Conservation (phyloP, 2,329 filamentous ascomycete species). For the Sclerotinia minor region DNA sequence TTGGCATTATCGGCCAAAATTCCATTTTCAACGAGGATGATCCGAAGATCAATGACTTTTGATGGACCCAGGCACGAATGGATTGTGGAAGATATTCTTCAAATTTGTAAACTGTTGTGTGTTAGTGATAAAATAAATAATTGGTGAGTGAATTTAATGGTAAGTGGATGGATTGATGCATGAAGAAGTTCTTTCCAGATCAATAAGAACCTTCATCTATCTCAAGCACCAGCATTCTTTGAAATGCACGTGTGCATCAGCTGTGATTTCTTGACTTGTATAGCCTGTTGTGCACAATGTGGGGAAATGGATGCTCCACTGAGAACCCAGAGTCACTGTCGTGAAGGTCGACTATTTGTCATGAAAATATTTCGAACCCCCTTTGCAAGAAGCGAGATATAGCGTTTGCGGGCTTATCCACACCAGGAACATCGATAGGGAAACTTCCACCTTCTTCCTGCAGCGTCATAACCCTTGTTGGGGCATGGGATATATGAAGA, state of each 20-base stretch:
- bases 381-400: neutral
- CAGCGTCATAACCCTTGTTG: too few species aligned
- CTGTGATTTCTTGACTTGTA: too few species aligned
- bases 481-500: neutral
- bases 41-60: conserved; percentile 67
- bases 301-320: neutral
- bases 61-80: conserved; percentile 71
- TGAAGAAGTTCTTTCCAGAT: too few species aligned
- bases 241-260: too few species aligned
- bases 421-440: neutral
- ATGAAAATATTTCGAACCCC: too few species aligned
- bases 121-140: conserved; percentile 31
- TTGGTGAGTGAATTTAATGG: too few species aligned
- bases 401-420: neutral
- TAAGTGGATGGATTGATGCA: too few species aligned
- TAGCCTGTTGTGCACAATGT: too few species aligned
- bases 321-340: neutral
- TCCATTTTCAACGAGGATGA: conserved; percentile 80
- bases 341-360: neutral
- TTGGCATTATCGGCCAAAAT: conserved; percentile 67
- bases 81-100: conserved; percentile 81
- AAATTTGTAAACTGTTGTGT: conserved; percentile 73
- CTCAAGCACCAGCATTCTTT: too few species aligned
- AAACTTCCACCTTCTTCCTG: too few species aligned
- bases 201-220: too few species aligned